Base-by-base conservation (phyloP, 1,284 basidiomycete species). In the Fereydounia khargensis region DNA sequence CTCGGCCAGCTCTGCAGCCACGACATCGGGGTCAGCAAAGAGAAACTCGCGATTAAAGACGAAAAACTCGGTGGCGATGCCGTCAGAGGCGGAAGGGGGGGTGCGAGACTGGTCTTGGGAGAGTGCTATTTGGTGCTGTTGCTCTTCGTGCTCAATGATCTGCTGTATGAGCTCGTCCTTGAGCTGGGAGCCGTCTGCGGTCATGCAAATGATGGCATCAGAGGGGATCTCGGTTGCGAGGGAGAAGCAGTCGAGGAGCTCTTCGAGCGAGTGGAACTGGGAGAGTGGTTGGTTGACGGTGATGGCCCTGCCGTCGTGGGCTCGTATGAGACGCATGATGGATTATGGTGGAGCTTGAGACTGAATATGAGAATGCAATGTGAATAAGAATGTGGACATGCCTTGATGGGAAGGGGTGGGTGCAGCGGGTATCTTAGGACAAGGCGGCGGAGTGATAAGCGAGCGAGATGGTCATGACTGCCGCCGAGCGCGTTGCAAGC, bases 31-130 rank as follows among this genome's bases (percentile, higher is more conserved):
- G 14, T 75, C 68, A 10, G 64, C 59, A 22, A 46, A 69, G 20
- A 75, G 59, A 27, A 68, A 70, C 31, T 75, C 67, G 19, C 71
- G 63, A 35, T 74, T 70, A 55, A 62, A 75, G 30, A 75, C 60
- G 37, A 67, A 75, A 37, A 73, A 61, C 31, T 70, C 65, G 42
- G 14, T 8, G 25, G 8, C 8, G 52, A 23, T 13, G n/a, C n/a
- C n/a, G n/a, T n/a, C n/a, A n/a, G n/a, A n/a, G n/a, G n/a, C n/a
- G n/a, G n/a, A n/a, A n/a, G n/a, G n/a, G n/a, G n/a, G n/a, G 33
- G 6, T 7, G 25, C 39, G 35, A 16, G 7, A 8, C 22, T 13
- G 13, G 14, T 10, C n/a, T 7, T 17, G 14, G n/a, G n/a, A n/a
- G n/a, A n/a, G n/a, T n/a, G n/a, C n/a, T n/a, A n/a, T n/a, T n/a